phyloP scores from a whole-genome alignment of 805 yeast genomes.

The Ogataea populi-albae region DNA sequence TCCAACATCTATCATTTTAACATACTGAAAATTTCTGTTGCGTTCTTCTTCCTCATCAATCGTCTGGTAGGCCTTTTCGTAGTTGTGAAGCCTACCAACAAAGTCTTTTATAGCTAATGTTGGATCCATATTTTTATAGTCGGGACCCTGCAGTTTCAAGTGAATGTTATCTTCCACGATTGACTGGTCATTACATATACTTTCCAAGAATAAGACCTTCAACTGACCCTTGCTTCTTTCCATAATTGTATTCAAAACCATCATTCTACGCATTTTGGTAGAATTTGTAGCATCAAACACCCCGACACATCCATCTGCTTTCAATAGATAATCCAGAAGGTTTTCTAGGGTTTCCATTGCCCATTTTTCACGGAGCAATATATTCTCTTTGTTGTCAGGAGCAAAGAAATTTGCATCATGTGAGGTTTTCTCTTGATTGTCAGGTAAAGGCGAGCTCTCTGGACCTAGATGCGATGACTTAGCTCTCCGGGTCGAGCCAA shows the following conservation, averaged over 20 bases:
- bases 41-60: constrained; percentile 71
- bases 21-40: constrained; percentile 70
- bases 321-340: constrained; percentile 72
- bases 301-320: constrained; percentile 87
- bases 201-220: constrained; percentile 81
- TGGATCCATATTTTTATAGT: constrained; percentile 83
- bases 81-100: constrained; percentile 73
- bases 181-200: constrained; percentile 75
- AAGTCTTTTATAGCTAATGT: constrained; percentile 78
- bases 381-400: constrained; percentile 68
- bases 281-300: constrained; percentile 85
- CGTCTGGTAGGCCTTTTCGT: constrained; percentile 86
- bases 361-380: constrained; percentile 82
- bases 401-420: constrained; percentile 86
- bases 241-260: constrained; percentile 55
- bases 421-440: constrained; percentile 26
- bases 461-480: constrained; percentile 68
- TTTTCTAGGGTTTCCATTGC: constrained; percentile 91
- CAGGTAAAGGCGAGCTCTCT: constrained; percentile 60
- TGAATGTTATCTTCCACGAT: constrained; percentile 79
- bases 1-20: constrained; percentile 95
- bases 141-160: constrained; percentile 89
- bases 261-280: constrained; percentile 59
- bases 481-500: constrained; percentile 88
- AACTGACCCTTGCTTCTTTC: constrained; percentile 57